Evolutionary conservation across 305 asterid genomes (phyloP), one percentile per base, ranked within the genome.

Genomic region (Euphrasia arctica): DNA sequence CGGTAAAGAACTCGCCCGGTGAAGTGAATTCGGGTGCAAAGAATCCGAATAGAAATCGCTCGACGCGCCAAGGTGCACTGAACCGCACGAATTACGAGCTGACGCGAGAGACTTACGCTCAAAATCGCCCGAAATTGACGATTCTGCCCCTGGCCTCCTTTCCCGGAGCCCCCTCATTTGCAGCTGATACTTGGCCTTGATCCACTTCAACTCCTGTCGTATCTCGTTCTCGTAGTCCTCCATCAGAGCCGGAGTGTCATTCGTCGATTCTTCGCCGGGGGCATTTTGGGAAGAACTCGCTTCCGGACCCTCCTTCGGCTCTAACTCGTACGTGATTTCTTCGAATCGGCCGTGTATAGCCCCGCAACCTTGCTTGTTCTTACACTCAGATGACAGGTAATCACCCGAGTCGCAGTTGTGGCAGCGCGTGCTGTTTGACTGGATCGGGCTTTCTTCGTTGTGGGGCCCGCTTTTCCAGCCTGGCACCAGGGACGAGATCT

Each of bases 271-370:
- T 0, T 54, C 34, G 1, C 36, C 58, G 4, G 14, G 58, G 58
- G 11, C 2, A 0, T 54, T 15, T 52, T 69, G 62, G 18, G 82
- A 73, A 62, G 27, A 25, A 25, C 74, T 77, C 67, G 74, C 77
- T 58, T 77, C 88, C 1, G 49, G 79, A 75, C 29, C 71, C 78
- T 64, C 60, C 6, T 54, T 25, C 3, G 9, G 58, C 12, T 84
- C 88, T 4, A 78, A 66, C 12, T 76, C 80, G 74, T 78, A 85
- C 0, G 82, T 84, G 72, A 90, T 71, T 77, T 91, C 97, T 65
- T 91, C 97, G 34, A 91, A 91, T 36, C 96, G 91, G 28, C 97
- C 96, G 75, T 83, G 95, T 39, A 84, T 73, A n/a, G 95, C 79
- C 58, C 91, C 89, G 70, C 97, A 85, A 4, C 85, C 83, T 10